Evolutionary conservation across 768 basidiomycete genomes (phyloP).

Genomic region (Suillus discolor): DNA sequence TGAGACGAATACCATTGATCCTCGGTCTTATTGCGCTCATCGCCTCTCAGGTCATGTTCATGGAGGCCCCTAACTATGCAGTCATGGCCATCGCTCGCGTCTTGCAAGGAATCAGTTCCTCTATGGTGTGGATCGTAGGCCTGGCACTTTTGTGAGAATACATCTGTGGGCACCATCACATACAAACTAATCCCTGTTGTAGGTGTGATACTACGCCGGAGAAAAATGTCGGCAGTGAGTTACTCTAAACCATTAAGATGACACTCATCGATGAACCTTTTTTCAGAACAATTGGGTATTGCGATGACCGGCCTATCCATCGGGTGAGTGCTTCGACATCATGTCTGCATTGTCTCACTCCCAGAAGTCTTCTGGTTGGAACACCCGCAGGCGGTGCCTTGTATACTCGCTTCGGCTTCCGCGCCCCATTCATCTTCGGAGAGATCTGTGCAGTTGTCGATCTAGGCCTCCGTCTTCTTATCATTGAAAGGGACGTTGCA

Average conservation of each 20-base stretch:
- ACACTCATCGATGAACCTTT: neutral
- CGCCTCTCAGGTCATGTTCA: conserved; percentile 59
- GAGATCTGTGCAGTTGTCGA: conserved; percentile 50
- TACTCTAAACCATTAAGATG: neutral
- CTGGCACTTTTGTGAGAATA: conserved; percentile 54
- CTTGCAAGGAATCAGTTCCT: conserved; percentile 62
- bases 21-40: conserved; percentile 51
- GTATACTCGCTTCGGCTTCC: conserved; percentile 57
- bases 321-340: conserved; percentile 39
- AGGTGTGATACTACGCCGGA: conserved; percentile 62
- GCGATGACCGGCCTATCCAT: conserved; percentile 60
- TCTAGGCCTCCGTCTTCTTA: conserved; percentile 52
- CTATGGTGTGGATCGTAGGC: conserved; percentile 65
- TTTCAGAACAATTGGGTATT: conserved; percentile 57
- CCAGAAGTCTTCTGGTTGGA: conserved; percentile 50
- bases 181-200: conserved; percentile 15
- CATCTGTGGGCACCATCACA: neutral
- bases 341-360: conserved; percentile 2
- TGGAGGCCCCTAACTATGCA: conserved; percentile 59
- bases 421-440: conserved; percentile 60
- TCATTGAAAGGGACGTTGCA: conserved; percentile 59
- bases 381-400: conserved; percentile 60
- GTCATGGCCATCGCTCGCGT: conserved; percentile 61
- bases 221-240: conserved; percentile 50
- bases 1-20: conserved; percentile 50